Base-by-base conservation (phyloP, 1,284 basidiomycete genomes). In the Dichomitus squalens region DNA sequence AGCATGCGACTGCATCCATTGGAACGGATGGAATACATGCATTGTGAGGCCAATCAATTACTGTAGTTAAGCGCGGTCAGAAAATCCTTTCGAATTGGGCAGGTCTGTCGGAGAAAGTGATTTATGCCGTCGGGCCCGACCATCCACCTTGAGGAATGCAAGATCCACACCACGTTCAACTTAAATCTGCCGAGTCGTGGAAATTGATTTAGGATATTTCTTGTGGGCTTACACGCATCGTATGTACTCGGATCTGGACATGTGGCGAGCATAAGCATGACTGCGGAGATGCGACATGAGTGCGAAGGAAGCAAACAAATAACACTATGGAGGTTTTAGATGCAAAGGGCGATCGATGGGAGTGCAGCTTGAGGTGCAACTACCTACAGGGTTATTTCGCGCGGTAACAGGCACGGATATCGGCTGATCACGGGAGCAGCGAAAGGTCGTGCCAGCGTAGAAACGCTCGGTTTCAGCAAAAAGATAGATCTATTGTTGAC, bases 361-460 rank as follows among this genome's bases (percentile, higher is more conserved):
- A 51, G 44, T 35, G 57, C 38, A 41, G 23, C n/a, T 34, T 46
- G 53, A 58, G 33, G 44, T 52, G 31, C 40, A 51, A 21, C 18
- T 46, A 43, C 56, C 53, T 38, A 51, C 57, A 52, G 49, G 52
- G 54, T 50, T 49, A 48, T 29, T 48, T 58, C 59, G 58, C 59
- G 61, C 56, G 59, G 54, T 43, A 58, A n/a, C 54, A 59, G 52
- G 36, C 47, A 60, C 52, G 58, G 58, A 53, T 59, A 58, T 59
- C 58, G 58, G 55, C 36, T 47, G 52, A 63, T 63, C 57, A 57
- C 46, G 40, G 23, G 40, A 29, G 58, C 25, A 27, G 55, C 29
- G 49, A 14, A 55, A 52, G 57, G 57, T 25, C 33, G 27, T 43
- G 55, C 29, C 44, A 33, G 29, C 44, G 9, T 31, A 47, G 44